Conservation (phyloP, 192 early-diverging fungal species). For the Podila horticola region DNA sequence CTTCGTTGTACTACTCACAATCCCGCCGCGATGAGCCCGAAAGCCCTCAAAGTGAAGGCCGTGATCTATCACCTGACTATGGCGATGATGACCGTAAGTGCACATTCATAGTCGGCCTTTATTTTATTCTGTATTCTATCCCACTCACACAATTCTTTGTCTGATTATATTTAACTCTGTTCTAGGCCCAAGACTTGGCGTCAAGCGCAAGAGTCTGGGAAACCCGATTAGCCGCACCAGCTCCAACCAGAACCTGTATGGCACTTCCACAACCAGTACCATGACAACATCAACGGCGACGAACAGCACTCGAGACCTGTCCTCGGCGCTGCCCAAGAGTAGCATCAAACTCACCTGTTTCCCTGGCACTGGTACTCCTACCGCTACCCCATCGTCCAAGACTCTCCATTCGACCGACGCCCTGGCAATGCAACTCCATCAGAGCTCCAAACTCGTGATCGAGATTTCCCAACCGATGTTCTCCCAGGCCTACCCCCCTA, state of each 20-base stretch:
- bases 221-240: not conserved
- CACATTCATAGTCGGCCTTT: not conserved
- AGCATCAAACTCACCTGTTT: slow-evolving; percentile 42
- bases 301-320: not conserved
- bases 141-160: too few relatives aligned
- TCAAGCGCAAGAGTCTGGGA: not conserved
- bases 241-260: not conserved
- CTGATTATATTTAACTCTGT: too few relatives aligned
- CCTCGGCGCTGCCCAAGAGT: slow-evolving; percentile 9
- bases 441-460: slow-evolving; percentile 42
- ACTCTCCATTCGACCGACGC: slow-evolving; percentile 20
- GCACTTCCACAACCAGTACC: not conserved
- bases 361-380: not conserved
- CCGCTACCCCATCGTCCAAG: not conserved
- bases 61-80: slow-evolving; percentile 9
- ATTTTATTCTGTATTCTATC: slow-evolving; percentile 1
- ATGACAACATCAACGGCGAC: not conserved
- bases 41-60: not conserved
- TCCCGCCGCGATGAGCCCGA: not conserved
- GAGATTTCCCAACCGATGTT: slow-evolving; percentile 33
- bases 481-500: slow-evolving; percentile 12
- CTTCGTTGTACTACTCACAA: not conserved
- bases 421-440: slow-evolving; percentile 16
- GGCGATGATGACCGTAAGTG: slow-evolving; percentile 4
- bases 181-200: not conserved